Conservation (phyloP, 257 asterid species). For the Nicotiana undulata region DNA sequence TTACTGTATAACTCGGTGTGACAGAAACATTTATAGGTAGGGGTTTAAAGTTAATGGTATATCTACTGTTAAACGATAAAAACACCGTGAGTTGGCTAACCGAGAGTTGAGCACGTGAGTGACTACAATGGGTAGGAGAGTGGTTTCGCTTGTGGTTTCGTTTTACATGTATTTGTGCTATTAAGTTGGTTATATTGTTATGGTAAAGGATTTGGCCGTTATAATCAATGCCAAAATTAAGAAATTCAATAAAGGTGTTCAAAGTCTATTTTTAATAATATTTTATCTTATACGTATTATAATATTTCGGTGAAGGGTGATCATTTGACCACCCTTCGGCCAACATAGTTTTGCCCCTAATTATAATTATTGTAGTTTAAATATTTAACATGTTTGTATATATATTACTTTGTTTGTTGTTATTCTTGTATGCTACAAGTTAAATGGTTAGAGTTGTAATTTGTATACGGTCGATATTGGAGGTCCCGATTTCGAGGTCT, state of each 20-base stretch:
- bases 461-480: too few species aligned
- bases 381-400: too few species aligned
- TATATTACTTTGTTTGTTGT: too few species aligned
- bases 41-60: not conserved
- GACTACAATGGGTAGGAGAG: not conserved
- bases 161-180: not conserved
- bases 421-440: not conserved
- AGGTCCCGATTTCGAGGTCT: too few species aligned
- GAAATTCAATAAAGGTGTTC: too few species aligned
- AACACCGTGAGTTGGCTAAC: not conserved
- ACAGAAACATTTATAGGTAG: not conserved
- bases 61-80: not conserved
- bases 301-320: too few species aligned
- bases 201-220: not conserved
- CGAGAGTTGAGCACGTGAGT: not conserved
- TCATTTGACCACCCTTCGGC: too few species aligned
- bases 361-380: too few species aligned
- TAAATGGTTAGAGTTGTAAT: not conserved
- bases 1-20: not conserved
- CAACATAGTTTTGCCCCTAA: not conserved
- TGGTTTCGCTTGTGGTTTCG: not conserved
- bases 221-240: not conserved
- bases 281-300: too few species aligned
- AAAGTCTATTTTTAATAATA: too few species aligned
- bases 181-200: not conserved